These are phyloP conservation scores for Fusarium tuaranense DNA, from an alignment of 2,329 filamentous ascomycete species.

Conservation along the genomic window DNA sequence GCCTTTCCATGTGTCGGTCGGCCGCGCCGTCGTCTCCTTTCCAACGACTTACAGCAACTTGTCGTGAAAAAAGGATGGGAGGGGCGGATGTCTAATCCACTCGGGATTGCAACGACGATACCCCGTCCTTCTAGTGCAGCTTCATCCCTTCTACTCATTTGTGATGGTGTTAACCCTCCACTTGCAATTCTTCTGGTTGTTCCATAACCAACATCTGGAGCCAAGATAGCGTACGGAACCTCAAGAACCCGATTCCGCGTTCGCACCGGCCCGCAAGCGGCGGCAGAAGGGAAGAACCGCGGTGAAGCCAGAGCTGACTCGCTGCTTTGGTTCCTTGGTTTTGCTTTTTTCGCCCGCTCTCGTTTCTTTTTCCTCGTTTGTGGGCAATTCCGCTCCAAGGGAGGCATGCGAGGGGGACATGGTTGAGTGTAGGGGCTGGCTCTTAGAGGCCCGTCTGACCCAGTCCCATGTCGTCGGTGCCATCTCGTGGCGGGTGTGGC, in stretches of 20 bases:
- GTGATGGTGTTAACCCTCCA: constrained; percentile 7
- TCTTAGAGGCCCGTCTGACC: constrained; percentile 41
- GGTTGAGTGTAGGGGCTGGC: constrained; percentile 1
- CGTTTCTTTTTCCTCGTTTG: constrained; percentile 31
- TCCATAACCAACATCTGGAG: background rate
- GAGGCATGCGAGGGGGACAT: constrained; percentile 2
- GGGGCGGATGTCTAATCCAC: background rate
- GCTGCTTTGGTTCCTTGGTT: constrained; percentile 12
- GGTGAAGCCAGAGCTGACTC: constrained; percentile 35
- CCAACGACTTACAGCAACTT: background rate
- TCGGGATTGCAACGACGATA: constrained; percentile 1
- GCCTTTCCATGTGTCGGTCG: constrained; percentile 1
- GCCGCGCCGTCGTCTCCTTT: background rate
- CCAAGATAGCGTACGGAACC: constrained; percentile 24
- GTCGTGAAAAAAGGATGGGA: background rate
- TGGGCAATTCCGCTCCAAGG: constrained; percentile 9
- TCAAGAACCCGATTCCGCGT: constrained; percentile 38
- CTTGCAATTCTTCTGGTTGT: background rate
- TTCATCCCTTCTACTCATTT: constrained; percentile 9
- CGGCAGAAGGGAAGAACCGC: constrained; percentile 7
- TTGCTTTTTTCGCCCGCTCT: constrained; percentile 12
- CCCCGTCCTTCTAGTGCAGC: constrained; percentile 9
- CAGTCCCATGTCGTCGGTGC: constrained; percentile 49
- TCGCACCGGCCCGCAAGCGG: constrained; percentile 39
- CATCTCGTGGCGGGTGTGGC: constrained; percentile 24